Evolutionary conservation across 2,329 filamentous ascomycete genomes (phyloP).

Genomic region (Cytospora schulzeri): DNA sequence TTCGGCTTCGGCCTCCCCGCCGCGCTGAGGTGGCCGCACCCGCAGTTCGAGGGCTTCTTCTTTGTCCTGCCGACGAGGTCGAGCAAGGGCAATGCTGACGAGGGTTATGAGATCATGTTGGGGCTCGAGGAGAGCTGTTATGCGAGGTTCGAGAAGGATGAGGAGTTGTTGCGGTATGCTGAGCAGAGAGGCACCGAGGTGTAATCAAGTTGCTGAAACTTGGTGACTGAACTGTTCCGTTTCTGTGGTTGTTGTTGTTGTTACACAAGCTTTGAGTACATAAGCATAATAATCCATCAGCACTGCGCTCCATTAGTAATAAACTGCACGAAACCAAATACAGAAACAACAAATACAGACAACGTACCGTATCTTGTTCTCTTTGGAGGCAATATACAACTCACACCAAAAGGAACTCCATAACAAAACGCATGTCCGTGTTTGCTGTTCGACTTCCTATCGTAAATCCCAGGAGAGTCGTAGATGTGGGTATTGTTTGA

Average conservation of each 20-base stretch:
- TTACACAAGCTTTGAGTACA: no score
- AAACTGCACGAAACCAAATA: no score
- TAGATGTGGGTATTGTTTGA: neutral
- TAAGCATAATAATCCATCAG: neutral
- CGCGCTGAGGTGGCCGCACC: slow-evolving; percentile 20
- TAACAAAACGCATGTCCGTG: neutral
- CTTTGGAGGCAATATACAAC: no score
- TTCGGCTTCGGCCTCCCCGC: slow-evolving; percentile 36
- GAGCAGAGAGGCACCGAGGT: slow-evolving; percentile 20
- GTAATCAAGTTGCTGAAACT: neutral
- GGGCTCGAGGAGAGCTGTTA: slow-evolving; percentile 23
- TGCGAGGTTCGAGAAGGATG: slow-evolving; percentile 12
- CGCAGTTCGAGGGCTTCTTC: slow-evolving; percentile 22
- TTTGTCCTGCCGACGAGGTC: slow-evolving; percentile 14
- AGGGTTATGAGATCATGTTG: slow-evolving; percentile 18
- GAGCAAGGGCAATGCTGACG: slow-evolving; percentile 6
- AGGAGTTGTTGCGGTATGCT: slow-evolving; percentile 16
- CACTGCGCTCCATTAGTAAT: no score
- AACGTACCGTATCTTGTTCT: no score
- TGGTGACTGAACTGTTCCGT: no score
- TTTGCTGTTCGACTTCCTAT: neutral
- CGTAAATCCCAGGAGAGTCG: neutral
- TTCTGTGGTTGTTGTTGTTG: no score
- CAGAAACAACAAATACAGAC: no score
- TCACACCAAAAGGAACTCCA: neutral